Evolutionary conservation across 345 rosid genomes (phyloP), one percentile per base, ranked within the genome.

Genomic region (Passiflora organensis): DNA sequence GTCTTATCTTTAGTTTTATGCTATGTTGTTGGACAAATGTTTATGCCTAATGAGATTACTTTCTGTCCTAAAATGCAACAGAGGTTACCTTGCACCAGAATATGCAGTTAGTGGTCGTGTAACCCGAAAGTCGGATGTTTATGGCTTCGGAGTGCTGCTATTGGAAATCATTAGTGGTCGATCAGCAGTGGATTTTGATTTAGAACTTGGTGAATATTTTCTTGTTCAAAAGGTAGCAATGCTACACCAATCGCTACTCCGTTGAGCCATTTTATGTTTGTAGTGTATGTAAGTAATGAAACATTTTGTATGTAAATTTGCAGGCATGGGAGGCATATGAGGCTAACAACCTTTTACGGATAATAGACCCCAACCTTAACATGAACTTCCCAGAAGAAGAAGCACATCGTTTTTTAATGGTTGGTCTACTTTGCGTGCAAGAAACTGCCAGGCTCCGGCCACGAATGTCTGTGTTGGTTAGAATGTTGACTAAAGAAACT

Each of bases 31-130:
- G n/a, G n/a, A n/a, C n/a, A n/a, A n/a, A n/a, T n/a, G n/a, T n/a
- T n/a, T n/a, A n/a, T n/a, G n/a, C n/a, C n/a, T n/a, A n/a, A n/a
- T n/a, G n/a, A n/a, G n/a, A n/a, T n/a, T n/a, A n/a, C n/a, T n/a
- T n/a, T 51, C 49, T 61, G 64, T 51, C n/a, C n/a, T n/a, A n/a
- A 21, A 28, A 42, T 25, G 28, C 48, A 68, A 48, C 48, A 74
- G 85, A 68, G 83, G 89, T 19, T 80, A 83, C 54, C 78, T 83
- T 64, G 81, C 82, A 58, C 85, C 83, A 16, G 85, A 83, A 32
- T 78, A 78, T 28, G 82, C 82, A 15, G 28, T 80, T 34, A 80
- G 65, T 10, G 83, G 82, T 19, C 80, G 23, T 37, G 58, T 78
- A 66, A 73, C 83, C 0, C 55, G 82, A 34, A 80, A 80, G 58